Base-by-base conservation (phyloP, 768 basidiomycete genomes). In the Russula earlei region DNA sequence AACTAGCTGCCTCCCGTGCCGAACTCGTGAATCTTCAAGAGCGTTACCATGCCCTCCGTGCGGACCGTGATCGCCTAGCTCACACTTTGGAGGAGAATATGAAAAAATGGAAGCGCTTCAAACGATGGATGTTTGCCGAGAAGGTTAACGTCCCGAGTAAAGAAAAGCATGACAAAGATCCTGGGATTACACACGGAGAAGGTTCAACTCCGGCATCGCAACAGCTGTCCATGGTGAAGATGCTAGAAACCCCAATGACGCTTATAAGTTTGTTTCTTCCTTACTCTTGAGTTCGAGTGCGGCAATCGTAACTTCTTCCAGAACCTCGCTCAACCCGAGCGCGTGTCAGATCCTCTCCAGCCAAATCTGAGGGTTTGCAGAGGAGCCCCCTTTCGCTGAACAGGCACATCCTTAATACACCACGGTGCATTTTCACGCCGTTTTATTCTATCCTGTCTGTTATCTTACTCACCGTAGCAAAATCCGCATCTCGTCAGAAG, bases 61-160 rank as follows among this genome's bases (percentile, higher is more conserved):
- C 33, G 5, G 50, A 57, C 46, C 56, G 51, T 27, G 45, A 57
- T 34, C 51, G 33, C 4, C 17, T 57, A n/a, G 20, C 33, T 12
- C 19, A 36, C 15, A n/a, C 12, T 10, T 4, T 57, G 7, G 40
- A 17, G 40, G 36, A 33, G 33, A 52, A 37, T 5, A 42, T 52
- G 51, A 49, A 25, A 19, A 60, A 52, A 38, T 62, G 27, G 17
- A 61, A 50, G 29, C 50, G 58, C 7, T 55, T 62, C 46, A 53
- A 60, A 24, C n/a, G 27, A 31, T 59, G 46, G 44, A 31, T 61
- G 1, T 36, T 61, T 20, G 19, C 5, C 17, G 29, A 2, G 20
- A 51, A 52, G 45, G 14, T 1, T 5, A 17, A 11, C 5, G 5
- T 53, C 12, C 46, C 51, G 15, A 11, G 40, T 2, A 47, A 56